A percentile compares a stretch with the other conserved stretches of the same genome.
phyloP scores from a whole-genome alignment of 83 land plant species.

The Diphasiastrum complanatum region DNA sequence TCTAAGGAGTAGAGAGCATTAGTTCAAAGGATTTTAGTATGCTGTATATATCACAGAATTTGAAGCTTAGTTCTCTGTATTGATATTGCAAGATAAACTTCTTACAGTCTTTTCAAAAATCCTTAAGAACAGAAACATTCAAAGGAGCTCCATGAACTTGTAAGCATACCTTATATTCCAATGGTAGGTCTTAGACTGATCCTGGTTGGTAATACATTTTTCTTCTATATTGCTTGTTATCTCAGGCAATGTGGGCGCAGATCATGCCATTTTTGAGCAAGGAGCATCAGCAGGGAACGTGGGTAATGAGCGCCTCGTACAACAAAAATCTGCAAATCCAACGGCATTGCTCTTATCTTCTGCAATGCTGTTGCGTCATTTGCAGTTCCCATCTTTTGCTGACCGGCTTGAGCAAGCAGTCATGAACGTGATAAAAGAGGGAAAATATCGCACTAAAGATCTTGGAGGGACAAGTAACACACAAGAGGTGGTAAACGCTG shows the following conservation, averaged over 20 bases:
- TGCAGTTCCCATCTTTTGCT: constrained; percentile 92
- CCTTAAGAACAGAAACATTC: no score
- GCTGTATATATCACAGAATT: no score
- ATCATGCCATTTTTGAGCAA: constrained; percentile 88
- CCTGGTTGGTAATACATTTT: no score
- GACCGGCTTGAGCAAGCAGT: constrained; percentile 88
- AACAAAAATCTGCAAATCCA: constrained; percentile 72
- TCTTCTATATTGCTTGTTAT: no score
- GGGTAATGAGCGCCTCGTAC: constrained; percentile 58
- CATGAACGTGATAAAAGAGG: constrained; percentile 65
- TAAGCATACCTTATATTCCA: no score
- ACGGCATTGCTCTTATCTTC: constrained; percentile 83
- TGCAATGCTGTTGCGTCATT: constrained; percentile 86
- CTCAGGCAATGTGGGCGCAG: constrained; percentile 92
- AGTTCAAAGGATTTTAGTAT: no score
- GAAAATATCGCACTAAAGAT: constrained; percentile 69
- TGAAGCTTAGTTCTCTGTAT: no score
- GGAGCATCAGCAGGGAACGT: constrained; percentile 97
- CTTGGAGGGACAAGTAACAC: constrained; percentile 80
- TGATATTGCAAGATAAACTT: no score
- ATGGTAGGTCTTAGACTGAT: no score
- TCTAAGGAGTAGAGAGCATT: no score
- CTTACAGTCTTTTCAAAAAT: no score
- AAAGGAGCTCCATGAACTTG: no score
- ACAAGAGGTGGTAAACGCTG: constrained; percentile 80